Evolutionary conservation across 192 early-diverging fungal genomes (phyloP).

Genomic region (Backusella parvicylindrica): DNA sequence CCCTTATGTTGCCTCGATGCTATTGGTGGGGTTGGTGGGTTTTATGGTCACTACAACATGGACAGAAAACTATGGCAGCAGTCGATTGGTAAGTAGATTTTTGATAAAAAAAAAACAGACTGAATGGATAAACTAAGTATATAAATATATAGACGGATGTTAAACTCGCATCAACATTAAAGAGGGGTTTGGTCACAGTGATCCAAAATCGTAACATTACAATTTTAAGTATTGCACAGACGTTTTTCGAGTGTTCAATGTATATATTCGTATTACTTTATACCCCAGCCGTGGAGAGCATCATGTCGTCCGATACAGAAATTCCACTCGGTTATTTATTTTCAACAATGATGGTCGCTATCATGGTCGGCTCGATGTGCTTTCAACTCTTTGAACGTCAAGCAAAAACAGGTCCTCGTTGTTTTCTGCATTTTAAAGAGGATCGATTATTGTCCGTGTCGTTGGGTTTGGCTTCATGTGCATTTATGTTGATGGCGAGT

Average conservation of each 20-base stretch:
- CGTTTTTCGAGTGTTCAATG: slow-evolving; percentile 62
- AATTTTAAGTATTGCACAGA: slow-evolving; percentile 52
- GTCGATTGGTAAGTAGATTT: background rate
- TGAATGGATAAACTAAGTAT: background rate
- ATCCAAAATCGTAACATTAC: slow-evolving; percentile 35
- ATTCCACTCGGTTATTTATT: slow-evolving; percentile 49
- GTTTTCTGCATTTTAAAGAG: background rate
- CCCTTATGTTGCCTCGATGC: slow-evolving; percentile 63
- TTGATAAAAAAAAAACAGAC: background rate
- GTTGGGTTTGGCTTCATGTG: slow-evolving; percentile 31
- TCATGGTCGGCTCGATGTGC: slow-evolving; percentile 48
- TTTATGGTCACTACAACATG: slow-evolving; percentile 52
- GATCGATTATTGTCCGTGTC: slow-evolving; percentile 33
- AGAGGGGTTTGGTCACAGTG: background rate
- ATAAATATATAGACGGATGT: background rate
- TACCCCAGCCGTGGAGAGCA: slow-evolving; percentile 50
- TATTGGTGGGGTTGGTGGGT: slow-evolving; percentile 45
- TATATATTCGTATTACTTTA: slow-evolving; percentile 62
- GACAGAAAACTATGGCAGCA: slow-evolving; percentile 75
- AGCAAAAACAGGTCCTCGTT: slow-evolving; percentile 4
- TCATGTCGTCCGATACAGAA: slow-evolving; percentile 5
- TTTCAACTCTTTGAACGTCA: slow-evolving; percentile 37
- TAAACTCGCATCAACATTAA: slow-evolving; percentile 10
- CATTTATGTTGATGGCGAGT: slow-evolving; percentile 38
- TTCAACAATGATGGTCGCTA: slow-evolving; percentile 51